Base-by-base conservation (phyloP, 306 rosid species). In the Canavalia ensiformis region DNA sequence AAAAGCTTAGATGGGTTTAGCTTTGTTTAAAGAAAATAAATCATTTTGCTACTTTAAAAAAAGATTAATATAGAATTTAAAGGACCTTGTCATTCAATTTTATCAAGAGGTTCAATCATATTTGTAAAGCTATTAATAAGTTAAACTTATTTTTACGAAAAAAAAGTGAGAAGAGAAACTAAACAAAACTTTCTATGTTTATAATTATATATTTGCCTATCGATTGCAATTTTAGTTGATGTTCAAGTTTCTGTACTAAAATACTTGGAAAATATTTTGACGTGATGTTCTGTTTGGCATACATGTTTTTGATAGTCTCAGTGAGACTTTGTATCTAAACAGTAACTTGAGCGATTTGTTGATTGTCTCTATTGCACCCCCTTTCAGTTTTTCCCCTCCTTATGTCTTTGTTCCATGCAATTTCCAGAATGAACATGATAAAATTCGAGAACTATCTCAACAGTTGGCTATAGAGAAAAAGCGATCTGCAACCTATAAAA, bases 371-470 rank as follows among this genome's bases (percentile, higher is more conserved):
- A 1, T 64, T 64, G 70, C 13, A 64, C 25, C 25, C 25, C 25
- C n/a, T 58, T 29, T 47, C 47, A 54, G 29, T 47, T 52, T 42
- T 55, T 29, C 12, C 35, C 42, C 66, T 56, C 50, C 83, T 83
- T 67, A 58, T 70, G 44, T 65, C 85, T 49, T 46, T 64, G 44
- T 78, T 68, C 54, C 72, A 65, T 87, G 60, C 58, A 77, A 52
- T 57, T 72, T 65, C 78, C 90, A 95, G 99, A 93, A 88, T 41
- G 94, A 95, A 65, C 98, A 91, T 31, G 99, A 95, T 81, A 95
- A 89, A 88, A 90, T 95, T 67, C 95, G 94, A 67, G 99, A 95
- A 80, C 85, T 95, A 57, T 86, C 98, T 50, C 99, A 95, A 82
- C 97, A 93, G 85, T 86, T 95, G 85, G 90, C 97, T 3, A 42